Evolutionary conservation across 257 asterid genomes (phyloP), one percentile per base, ranked within the genome.

Genomic region (Galeopsis tetrahit): DNA sequence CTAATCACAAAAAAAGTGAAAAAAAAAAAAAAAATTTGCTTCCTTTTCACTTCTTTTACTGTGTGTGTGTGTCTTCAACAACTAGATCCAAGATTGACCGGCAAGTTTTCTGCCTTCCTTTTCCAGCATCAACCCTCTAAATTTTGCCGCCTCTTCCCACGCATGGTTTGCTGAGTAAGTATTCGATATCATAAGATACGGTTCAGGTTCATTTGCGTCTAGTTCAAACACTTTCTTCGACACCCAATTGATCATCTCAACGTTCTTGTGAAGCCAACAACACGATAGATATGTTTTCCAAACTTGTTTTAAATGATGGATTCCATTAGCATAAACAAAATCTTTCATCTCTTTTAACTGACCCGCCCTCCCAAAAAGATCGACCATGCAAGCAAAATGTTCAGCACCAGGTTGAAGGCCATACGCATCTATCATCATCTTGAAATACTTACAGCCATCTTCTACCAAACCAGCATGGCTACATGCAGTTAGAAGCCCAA

Each of bases 361-460:
- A 61, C 96, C 93, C 11, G 89, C 86, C 64, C 93, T 85, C 46
- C 96, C 93, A 36, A 85, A 81, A 38, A 88, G 86, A 84, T 90
- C 96, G 10, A 86, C 88, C 93, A 90, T 85, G 80, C 91, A 90
- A 69, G 83, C 78, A 60, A 85, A 82, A 67, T 90, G 97, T 58
- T 88, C 88, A 5, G 79, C 69, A 14, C 56, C 77, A 5, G 96
- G 92, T 62, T 67, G 61, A 57, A 90, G 63, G 31, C 78, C 78
- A 49, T 81, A 86, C 2, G 68, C 79, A 46, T 82, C 85, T 15
- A 10, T 81, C 97, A 90, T 90, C 90, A 81, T 77, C 71, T 77
- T 84, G 65, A 90, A 90, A 76, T 85, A 88, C 73, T 75, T 70
- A 82, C 90, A 86, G 63, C 97, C 96, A 40, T 88, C 89, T 80